These are phyloP conservation scores for Umbelopsis vinacea DNA, from an alignment of 192 early-diverging fungal species.

Conservation along the genomic window DNA sequence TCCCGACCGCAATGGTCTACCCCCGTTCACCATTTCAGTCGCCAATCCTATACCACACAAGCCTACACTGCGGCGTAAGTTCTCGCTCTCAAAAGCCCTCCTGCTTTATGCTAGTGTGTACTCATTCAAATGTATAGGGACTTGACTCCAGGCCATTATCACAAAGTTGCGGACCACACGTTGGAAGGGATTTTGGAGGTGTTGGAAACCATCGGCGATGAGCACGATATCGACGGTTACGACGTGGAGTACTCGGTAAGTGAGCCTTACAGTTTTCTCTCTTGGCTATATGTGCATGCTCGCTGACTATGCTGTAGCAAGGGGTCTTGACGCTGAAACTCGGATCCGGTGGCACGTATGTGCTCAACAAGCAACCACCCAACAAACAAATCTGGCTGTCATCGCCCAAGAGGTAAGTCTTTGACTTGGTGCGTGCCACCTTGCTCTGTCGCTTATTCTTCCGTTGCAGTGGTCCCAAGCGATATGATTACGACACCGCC, in stretches of 20 bases:
- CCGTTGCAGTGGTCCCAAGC: slow-evolving; percentile 75
- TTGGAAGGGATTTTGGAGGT: slow-evolving; percentile 72
- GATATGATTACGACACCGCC: slow-evolving; percentile 73
- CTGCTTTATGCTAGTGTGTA: too few species aligned
- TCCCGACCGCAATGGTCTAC: background rate
- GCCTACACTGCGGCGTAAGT: slow-evolving; percentile 1
- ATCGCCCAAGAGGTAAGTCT: slow-evolving; percentile 69
- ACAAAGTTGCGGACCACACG: slow-evolving; percentile 57
- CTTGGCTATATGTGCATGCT: background rate
- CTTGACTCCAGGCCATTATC: slow-evolving; percentile 61
- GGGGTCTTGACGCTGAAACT: slow-evolving; percentile 90
- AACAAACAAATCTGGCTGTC: slow-evolving; percentile 99
- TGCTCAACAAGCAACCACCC: slow-evolving; percentile 98
- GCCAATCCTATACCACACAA: slow-evolving; percentile 7
- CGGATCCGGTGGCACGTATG: slow-evolving; percentile 84
- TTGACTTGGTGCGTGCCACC: background rate
- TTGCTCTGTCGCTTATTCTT: background rate
- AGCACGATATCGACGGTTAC: slow-evolving; percentile 64
- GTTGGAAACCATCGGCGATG: slow-evolving; percentile 81
- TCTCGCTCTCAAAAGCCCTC: background rate
- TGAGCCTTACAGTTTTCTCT: background rate
- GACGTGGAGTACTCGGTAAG: slow-evolving; percentile 85
- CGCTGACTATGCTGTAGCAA: slow-evolving; percentile 38
- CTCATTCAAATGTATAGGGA: slow-evolving; percentile 29
- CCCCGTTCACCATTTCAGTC: background rate